Base-by-base conservation (phyloP, 352 stramenopile genomes). In the Phytophthora podocarpi region DNA sequence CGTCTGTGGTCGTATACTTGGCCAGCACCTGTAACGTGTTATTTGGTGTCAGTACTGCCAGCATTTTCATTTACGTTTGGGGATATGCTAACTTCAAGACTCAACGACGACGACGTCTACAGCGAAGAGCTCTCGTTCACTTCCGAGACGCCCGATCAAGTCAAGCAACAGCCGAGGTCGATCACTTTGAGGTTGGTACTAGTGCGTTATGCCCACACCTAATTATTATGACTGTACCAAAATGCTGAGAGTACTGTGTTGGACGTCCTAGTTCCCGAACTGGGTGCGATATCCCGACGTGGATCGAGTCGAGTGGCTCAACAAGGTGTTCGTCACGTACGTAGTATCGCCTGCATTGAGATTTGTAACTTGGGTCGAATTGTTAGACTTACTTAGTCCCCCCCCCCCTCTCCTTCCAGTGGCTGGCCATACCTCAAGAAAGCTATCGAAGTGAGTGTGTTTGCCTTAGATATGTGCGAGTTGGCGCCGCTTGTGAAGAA, bases 301-400 rank as follows among this genome's bases (percentile, higher is more conserved):
- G 16, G 84, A 93, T 58, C 80, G 82, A 48, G 80, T 88, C 37
- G 76, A 89, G 24, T 93, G 84, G 84, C 74, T 93, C 51, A 93
- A 93, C 61, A 86, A 85, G 56, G 82, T 89, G 4, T 82, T 93
- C 45, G 59, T 70, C 50, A 68, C 59, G 55, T 76, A 64, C 37
- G 72, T 60, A 34, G 16, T 6, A 28, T 15, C 30, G 16, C 20
- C 40, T 36, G 10, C 21, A 16, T 50, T 34, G 8, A 28, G 4
- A 34, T 23, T 24, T 26, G 21, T 15, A 24, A 16, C 7, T 21
- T 34, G 12, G 12, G 23, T 41, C 45, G 26, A 32, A 35, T 26
- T 4, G 13, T 34, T 21, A 8, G 46, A 41, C 40, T 59, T 55
- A 31, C 26, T 53, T 32, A n/a, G 6, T 51, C n/a, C n/a, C n/a